Evolutionary conservation across 441 rosid species (phyloP).

Genomic region (Arabidopsis hybrid): DNA sequence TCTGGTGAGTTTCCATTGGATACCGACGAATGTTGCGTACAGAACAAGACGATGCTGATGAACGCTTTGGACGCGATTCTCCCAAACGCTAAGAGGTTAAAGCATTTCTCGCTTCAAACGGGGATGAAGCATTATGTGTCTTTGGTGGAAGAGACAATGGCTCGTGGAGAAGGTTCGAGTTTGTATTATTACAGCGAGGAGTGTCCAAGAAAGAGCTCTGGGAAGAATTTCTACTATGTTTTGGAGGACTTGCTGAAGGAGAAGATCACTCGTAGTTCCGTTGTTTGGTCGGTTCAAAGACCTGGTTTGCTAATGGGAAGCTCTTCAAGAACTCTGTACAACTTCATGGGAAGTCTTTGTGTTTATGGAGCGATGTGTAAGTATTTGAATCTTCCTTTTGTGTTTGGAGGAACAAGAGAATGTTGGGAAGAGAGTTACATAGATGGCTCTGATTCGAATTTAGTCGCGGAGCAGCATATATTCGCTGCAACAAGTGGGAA

Average conservation of each 20-base stretch:
- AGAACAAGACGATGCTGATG: conserved; percentile 74
- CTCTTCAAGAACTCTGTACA: conserved; percentile 68
- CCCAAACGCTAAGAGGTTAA: conserved; percentile 56
- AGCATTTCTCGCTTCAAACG: conserved; percentile 83
- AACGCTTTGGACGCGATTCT: conserved; percentile 72
- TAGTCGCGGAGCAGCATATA: conserved; percentile 77
- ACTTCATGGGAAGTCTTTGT: conserved; percentile 78
- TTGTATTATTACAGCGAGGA: conserved; percentile 55
- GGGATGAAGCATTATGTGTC: conserved; percentile 88
- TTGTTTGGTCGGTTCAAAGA: conserved; percentile 78
- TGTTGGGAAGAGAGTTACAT: conserved; percentile 85
- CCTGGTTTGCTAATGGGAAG: conserved; percentile 84
- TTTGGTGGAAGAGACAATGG: conserved; percentile 42
- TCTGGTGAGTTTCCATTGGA: conserved; percentile 65
- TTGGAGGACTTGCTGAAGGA: conserved; percentile 79
- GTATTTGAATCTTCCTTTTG: conserved; percentile 69
- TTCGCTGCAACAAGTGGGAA: conserved; percentile 71
- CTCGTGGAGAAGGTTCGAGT: conserved; percentile 29
- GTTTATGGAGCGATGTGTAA: conserved; percentile 79
- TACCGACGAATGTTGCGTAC: conserved; percentile 63
- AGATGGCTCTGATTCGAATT: conserved; percentile 75
- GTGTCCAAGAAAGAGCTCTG: conserved; percentile 56
- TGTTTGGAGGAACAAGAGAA: conserved; percentile 83
- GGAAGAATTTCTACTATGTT: conserved; percentile 66
- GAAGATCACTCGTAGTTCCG: conserved; percentile 52